A percentile compares a stretch with the other conserved stretches of the same genome.
These are phyloP conservation scores for Alopecurus myosuroides DNA, from an alignment of 176 grass and related monocot species.

Conservation along the genomic window DNA sequence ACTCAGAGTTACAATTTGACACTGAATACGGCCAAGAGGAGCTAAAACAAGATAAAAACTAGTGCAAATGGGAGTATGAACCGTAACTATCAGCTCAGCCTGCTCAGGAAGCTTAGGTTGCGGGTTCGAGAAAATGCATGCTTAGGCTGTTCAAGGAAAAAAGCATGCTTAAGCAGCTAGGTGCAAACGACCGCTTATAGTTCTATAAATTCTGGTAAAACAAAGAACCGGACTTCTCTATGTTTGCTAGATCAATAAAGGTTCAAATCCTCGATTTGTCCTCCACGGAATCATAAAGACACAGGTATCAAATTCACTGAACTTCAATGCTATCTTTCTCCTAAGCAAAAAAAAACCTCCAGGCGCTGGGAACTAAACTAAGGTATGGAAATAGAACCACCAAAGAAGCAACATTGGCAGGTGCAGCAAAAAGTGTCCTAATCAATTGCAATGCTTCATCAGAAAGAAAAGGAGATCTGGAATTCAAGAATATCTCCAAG, in stretches of 20 bases:
- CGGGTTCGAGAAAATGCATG: not conserved
- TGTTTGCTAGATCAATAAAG: not conserved
- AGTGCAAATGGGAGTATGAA: not conserved
- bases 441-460: not conserved
- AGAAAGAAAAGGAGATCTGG: too few species aligned
- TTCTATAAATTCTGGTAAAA: not conserved
- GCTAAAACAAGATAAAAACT: not conserved
- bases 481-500: not conserved
- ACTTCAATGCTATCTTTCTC: not conserved
- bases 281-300: not conserved
- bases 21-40: not conserved
- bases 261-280: not conserved
- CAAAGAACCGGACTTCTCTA: not conserved
- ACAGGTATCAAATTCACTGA: not conserved
- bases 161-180: not conserved
- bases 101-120: not conserved
- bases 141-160: not conserved
- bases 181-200: not conserved
- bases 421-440: not conserved
- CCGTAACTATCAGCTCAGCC: not conserved
- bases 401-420: not conserved
- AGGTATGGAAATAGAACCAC: not conserved
- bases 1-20: too few species aligned
- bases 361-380: not conserved
- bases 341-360: not conserved